Evolutionary conservation across 306 rosid genomes (phyloP).

Genomic region (Acacia acuminata): DNA sequence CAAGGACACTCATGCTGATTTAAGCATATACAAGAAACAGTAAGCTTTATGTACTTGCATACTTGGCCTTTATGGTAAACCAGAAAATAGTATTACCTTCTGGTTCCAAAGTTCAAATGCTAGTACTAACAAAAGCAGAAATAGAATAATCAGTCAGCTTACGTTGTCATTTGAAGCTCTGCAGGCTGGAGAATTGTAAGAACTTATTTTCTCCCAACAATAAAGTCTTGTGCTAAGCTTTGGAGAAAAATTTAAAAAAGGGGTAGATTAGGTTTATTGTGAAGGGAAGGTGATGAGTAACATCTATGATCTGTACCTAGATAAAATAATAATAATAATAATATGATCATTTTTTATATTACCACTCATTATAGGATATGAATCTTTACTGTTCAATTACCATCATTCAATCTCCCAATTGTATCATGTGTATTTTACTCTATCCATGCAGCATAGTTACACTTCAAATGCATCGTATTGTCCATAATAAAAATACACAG

Average conservation of each 20-base stretch:
- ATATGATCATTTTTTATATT: background rate
- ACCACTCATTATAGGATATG: background rate
- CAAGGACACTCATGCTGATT: constrained; percentile 53
- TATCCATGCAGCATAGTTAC: background rate
- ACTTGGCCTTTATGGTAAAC: background rate
- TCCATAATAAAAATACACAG: background rate
- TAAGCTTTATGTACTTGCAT: background rate
- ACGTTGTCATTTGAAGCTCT: background rate
- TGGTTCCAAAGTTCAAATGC: background rate
- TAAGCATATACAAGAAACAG: constrained; percentile 35
- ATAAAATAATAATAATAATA: background rate
- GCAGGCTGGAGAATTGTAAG: background rate
- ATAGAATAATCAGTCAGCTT: constrained; percentile 14
- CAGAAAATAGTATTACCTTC: background rate
- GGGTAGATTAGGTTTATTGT: background rate
- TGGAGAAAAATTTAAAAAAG: too few species aligned
- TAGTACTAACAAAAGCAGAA: background rate
- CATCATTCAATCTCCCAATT: background rate
- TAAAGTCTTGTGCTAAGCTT: background rate
- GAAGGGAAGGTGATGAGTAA: background rate
- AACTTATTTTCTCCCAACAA: background rate
- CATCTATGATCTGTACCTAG: background rate
- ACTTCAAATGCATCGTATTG: background rate
- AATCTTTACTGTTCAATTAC: background rate
- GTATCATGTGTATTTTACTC: background rate